phyloP scores from a whole-genome alignment of 2,329 filamentous ascomycete genomes.

The Microascus cirrosus region DNA sequence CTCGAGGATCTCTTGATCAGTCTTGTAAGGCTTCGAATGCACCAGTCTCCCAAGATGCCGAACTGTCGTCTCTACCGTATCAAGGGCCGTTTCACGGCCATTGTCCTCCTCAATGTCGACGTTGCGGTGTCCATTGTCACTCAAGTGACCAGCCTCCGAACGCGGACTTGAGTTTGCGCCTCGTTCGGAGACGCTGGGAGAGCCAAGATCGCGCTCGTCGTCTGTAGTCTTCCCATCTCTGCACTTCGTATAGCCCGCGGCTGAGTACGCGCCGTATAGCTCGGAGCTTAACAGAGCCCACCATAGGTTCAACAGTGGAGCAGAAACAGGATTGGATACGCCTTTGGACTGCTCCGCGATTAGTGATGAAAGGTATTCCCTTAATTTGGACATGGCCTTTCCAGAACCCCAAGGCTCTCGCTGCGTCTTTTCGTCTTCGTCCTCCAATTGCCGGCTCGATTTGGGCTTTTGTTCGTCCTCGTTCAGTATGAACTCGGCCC shows the following conservation, averaged over 20 bases:
- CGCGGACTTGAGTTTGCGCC: not conserved
- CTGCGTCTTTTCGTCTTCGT: not conserved
- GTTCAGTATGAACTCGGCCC: slow-evolving; percentile 72
- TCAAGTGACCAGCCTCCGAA: not conserved
- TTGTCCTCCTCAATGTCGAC: not conserved
- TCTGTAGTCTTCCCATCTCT: not conserved
- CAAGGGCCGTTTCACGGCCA: not conserved
- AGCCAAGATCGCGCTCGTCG: not conserved
- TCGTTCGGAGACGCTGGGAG: not conserved
- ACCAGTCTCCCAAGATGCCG: not conserved
- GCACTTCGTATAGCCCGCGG: not conserved
- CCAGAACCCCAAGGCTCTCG: slow-evolving; percentile 29
- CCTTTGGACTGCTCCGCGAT: slow-evolving; percentile 68
- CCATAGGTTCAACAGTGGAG: slow-evolving; percentile 60
- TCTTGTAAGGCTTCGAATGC: not conserved
- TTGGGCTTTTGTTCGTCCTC: slow-evolving; percentile 26
- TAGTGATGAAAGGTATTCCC: slow-evolving; percentile 63
- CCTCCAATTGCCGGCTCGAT: slow-evolving; percentile 3
- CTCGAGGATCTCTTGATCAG: not conserved
- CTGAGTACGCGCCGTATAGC: slow-evolving; percentile 58
- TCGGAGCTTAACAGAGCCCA: slow-evolving; percentile 71
- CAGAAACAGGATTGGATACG: slow-evolving; percentile 34
- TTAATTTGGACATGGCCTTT: slow-evolving; percentile 32
- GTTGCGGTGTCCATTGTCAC: not conserved
- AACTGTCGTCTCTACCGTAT: not conserved